These are phyloP conservation scores for Cytospora mali DNA, from an alignment of 2,329 filamentous ascomycete genomes.

Conservation along the genomic window DNA sequence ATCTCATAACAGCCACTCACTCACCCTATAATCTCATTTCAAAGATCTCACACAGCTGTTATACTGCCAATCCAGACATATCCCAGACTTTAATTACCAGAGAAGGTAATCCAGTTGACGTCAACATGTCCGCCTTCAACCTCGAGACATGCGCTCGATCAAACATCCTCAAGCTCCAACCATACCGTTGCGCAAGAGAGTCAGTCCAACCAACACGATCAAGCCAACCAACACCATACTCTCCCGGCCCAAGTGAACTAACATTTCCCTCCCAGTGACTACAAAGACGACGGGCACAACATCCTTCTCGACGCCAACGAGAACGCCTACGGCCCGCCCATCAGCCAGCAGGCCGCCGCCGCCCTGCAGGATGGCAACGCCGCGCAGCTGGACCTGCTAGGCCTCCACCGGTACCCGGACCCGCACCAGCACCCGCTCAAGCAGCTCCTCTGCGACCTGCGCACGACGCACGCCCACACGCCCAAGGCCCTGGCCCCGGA, in stretches of 20 bases:
- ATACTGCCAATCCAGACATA: not conserved
- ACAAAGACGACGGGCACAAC: conserved; percentile 97
- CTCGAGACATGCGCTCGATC: conserved; percentile 73
- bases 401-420: conserved; percentile 93
- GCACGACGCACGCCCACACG: conserved; percentile 84
- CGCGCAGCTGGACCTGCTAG: conserved; percentile 69
- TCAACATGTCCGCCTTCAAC: conserved; percentile 66
- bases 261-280: conserved; percentile 66
- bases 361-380: conserved; percentile 42
- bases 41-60: not conserved
- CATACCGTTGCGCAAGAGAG: conserved; percentile 83
- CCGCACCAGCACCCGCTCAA: conserved; percentile 91
- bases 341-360: conserved; percentile 55
- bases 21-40: not conserved
- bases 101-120: not conserved
- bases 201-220: conserved; percentile 46
- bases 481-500: conserved; percentile 71
- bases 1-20: not conserved
- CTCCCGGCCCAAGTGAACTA: not conserved
- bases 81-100: not conserved
- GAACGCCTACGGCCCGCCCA: conserved; percentile 88
- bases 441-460: conserved; percentile 79
- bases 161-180: conserved; percentile 76
- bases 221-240: not conserved
- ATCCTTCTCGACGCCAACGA: conserved; percentile 97